Percentiles rank a stretch among this genome's conserved stretches.
Evolutionary conservation across 352 stramenopile genomes (phyloP).

Genomic region (Phytophthora lateralis): DNA sequence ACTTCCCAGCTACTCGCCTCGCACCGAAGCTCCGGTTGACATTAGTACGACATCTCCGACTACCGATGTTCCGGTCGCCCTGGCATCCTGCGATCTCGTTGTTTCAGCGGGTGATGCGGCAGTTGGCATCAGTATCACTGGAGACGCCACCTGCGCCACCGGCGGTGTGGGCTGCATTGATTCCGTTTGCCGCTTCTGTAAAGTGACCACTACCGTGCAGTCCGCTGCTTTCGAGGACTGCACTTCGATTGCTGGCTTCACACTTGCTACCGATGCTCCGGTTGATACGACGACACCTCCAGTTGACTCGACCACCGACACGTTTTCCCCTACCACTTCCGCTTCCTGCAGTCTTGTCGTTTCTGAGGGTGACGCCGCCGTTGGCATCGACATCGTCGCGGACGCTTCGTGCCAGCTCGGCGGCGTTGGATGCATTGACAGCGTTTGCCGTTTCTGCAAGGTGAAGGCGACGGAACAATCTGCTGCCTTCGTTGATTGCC

Average conservation of each 20-base stretch:
- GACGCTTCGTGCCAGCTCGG: conserved; percentile 30
- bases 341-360: conserved; percentile 14
- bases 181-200: conserved; percentile 46
- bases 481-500: conserved; percentile 22
- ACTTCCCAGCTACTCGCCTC: conserved; percentile 2
- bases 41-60: background rate
- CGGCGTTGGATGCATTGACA: conserved; percentile 40
- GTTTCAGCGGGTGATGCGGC: conserved; percentile 32
- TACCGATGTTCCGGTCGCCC: conserved; percentile 5
- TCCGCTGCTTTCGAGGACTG: conserved; percentile 34
- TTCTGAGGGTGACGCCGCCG: conserved; percentile 30
- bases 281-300: conserved; percentile 1
- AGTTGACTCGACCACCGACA: background rate
- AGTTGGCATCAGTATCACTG: conserved; percentile 36
- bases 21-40: conserved; percentile 3
- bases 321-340: background rate
- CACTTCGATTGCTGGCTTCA: conserved; percentile 16
- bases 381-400: conserved; percentile 33
- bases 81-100: conserved; percentile 16
- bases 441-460: conserved; percentile 48
- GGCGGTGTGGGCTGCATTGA: conserved; percentile 44
- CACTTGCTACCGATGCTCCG: background rate
- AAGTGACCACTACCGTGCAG: conserved; percentile 27
- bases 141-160: conserved; percentile 25
- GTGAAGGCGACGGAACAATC: conserved; percentile 14